These are phyloP conservation scores for Hymenoscyphus infarciens DNA, from an alignment of 2,329 filamentous ascomycete species.

Conservation along the genomic window DNA sequence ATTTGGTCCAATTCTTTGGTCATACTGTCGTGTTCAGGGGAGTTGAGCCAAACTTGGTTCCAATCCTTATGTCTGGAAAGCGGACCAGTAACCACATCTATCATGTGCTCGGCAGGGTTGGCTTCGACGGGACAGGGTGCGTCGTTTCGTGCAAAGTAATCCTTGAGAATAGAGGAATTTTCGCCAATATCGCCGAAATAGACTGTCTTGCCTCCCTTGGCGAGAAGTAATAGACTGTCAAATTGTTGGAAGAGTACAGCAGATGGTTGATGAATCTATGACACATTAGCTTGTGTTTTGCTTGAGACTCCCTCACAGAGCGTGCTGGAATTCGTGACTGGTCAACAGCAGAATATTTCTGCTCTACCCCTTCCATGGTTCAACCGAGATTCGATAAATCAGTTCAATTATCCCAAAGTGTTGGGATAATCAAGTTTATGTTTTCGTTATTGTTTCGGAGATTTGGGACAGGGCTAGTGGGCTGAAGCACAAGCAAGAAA, in stretches of 20 bases:
- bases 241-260: conserved; percentile 53
- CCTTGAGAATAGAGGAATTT: conserved; percentile 52
- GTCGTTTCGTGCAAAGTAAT: conserved; percentile 57
- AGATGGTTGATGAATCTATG: conserved; percentile 49
- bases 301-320: background rate
- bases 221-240: conserved; percentile 61
- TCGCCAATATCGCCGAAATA: conserved; percentile 67
- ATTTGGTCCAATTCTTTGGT: conserved; percentile 57
- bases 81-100: conserved; percentile 45
- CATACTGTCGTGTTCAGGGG: conserved; percentile 51
- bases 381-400: too few relatives aligned
- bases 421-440: too few relatives aligned
- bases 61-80: conserved; percentile 58
- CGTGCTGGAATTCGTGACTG: too few relatives aligned
- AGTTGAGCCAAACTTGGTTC: conserved; percentile 63
- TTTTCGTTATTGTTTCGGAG: too few relatives aligned
- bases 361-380: too few relatives aligned
- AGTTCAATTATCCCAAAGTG: too few relatives aligned
- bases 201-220: conserved; percentile 61
- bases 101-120: conserved; percentile 45
- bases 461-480: too few relatives aligned
- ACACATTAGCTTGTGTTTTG: background rate
- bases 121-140: conserved; percentile 40
- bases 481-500: too few relatives aligned
- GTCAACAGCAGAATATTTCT: too few relatives aligned